Percentiles rank a stretch among this genome's conserved stretches.
These are phyloP conservation scores for Candida sanyaensis DNA, from an alignment of 1,139 yeast species.

Conservation along the genomic window DNA sequence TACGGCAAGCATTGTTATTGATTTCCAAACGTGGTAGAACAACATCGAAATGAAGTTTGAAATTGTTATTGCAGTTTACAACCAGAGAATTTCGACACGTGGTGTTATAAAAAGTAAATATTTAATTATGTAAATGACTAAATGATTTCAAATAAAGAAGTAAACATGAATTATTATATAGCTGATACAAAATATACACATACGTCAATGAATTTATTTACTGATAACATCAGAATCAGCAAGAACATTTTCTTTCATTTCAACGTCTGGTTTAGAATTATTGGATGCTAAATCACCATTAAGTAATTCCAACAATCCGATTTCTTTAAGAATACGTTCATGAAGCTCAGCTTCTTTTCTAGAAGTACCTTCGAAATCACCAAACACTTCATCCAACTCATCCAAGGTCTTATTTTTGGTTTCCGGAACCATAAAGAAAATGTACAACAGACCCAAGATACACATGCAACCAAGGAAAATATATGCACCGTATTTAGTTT, in stretches of 20 bases:
- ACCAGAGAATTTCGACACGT: too few relatives aligned
- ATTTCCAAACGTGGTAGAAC: too few relatives aligned
- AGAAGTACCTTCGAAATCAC: conserved; percentile 17
- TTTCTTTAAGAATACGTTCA: conserved; percentile 11
- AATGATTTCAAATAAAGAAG: too few relatives aligned
- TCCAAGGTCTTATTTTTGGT: conserved; percentile 33
- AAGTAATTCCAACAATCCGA: conserved; percentile 13
- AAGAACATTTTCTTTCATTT: background rate
- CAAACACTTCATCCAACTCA: conserved; percentile 28
- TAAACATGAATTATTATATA: too few relatives aligned
- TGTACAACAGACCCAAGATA: conserved; percentile 24
- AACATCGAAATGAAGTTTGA: too few relatives aligned
- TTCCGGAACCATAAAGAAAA: conserved; percentile 30
- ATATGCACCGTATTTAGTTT: conserved; percentile 22
- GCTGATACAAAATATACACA: too few relatives aligned
- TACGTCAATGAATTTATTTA: background rate
- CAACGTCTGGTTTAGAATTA: background rate
- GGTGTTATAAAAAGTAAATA: too few relatives aligned
- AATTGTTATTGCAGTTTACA: too few relatives aligned
- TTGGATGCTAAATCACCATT: background rate
- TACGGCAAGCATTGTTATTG: too few relatives aligned
- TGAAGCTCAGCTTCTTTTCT: conserved; percentile 12
- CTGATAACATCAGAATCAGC: background rate
- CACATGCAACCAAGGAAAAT: conserved; percentile 25
- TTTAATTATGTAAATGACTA: too few relatives aligned